A percentile compares a stretch with the other conserved stretches of the same genome.
Conservation (phyloP, 768 basidiomycete genomes). For the Rhodotorula diobovata region DNA sequence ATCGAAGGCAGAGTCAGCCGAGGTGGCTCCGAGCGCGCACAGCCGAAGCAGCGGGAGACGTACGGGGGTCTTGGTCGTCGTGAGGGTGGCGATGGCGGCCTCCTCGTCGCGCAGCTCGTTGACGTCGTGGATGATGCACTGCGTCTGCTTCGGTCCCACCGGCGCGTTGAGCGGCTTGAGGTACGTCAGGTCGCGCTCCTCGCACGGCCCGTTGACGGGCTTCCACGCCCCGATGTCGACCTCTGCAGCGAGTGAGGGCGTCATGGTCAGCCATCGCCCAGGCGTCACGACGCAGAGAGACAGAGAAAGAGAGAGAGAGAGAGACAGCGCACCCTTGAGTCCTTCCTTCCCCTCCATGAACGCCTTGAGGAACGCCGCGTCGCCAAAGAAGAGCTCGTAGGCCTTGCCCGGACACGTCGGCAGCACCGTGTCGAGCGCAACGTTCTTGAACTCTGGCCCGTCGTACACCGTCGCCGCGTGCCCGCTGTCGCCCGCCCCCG, state of each 20-base stretch:
- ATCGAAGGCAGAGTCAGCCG: background rate
- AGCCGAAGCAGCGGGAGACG: background rate
- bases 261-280: background rate
- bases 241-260: constrained; percentile 53
- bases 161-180: constrained; percentile 82
- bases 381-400: constrained; percentile 86
- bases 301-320: no score
- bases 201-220: constrained; percentile 46
- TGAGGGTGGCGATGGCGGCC: constrained; percentile 70
- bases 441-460: constrained; percentile 32
- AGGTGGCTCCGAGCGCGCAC: background rate
- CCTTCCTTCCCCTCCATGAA: constrained; percentile 82
- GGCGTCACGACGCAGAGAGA: no score
- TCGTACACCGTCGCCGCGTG: constrained; percentile 27
- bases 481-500: background rate
- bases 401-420: constrained; percentile 89
- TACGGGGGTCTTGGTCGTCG: constrained; percentile 74
- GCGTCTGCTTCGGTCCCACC: constrained; percentile 76
- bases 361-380: constrained; percentile 78
- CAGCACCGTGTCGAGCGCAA: background rate
- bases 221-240: constrained; percentile 91
- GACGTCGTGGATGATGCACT: constrained; percentile 88
- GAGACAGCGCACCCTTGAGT: constrained; percentile 46
- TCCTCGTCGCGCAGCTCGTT: constrained; percentile 71
- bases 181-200: constrained; percentile 79